These are phyloP conservation scores for Heliophila coronopifolia DNA, from an alignment of 441 rosid genomes.

Conservation along the genomic window DNA sequence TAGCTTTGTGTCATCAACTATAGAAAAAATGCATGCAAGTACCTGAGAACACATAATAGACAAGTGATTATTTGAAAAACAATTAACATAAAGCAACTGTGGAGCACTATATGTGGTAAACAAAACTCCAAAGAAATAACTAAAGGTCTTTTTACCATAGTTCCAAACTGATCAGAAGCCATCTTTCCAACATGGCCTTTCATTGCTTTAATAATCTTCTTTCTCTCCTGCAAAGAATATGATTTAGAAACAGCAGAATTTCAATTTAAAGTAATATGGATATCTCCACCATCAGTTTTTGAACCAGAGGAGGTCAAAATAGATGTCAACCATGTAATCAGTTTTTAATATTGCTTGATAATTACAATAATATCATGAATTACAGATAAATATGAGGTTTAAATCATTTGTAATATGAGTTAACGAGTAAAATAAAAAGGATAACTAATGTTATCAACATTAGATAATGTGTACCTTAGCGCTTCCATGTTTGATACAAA, in stretches of 20 bases:
- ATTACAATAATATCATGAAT: neutral
- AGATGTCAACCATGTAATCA: neutral
- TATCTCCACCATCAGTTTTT: neutral
- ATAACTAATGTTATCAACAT: no score
- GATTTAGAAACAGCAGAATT: neutral
- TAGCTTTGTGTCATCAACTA: constrained; percentile 89
- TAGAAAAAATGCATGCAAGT: constrained; percentile 56
- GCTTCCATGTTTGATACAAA: constrained; percentile 84
- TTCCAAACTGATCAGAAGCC: constrained; percentile 70
- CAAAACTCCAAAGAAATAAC: neutral
- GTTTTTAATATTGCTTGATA: neutral
- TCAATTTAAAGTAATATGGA: neutral
- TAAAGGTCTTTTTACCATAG: constrained; percentile 47
- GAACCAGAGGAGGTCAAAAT: neutral
- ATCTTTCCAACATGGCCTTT: constrained; percentile 57
- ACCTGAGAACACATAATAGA: constrained; percentile 40
- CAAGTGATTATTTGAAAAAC: constrained; percentile 9
- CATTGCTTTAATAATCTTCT: constrained; percentile 81
- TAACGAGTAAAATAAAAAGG: neutral
- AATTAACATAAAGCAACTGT: constrained; percentile 34
- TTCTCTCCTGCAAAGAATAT: constrained; percentile 61
- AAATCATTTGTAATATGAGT: neutral
- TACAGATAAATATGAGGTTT: no score
- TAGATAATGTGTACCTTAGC: constrained; percentile 53
- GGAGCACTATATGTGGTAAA: neutral